Conservation (phyloP, 495 filamentous ascomycete genomes). For the Hypoxylon fragiforme region DNA sequence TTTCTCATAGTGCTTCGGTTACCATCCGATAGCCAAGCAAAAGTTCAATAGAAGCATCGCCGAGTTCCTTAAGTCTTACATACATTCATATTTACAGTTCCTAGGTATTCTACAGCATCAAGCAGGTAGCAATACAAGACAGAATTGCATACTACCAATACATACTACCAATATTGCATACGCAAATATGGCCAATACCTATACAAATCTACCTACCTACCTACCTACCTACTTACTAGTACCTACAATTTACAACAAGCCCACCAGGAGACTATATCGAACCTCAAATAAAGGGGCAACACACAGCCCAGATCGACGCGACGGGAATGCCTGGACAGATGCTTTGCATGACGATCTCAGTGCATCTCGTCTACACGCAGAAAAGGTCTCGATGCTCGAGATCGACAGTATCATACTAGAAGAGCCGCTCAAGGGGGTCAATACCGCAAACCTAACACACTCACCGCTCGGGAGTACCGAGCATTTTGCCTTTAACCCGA, state of each 20-base stretch:
- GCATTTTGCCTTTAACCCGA: not conserved
- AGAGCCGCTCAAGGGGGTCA: not conserved
- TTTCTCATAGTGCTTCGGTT: not conserved
- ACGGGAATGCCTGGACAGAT: slow-evolving; percentile 1
- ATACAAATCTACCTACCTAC: too few species aligned
- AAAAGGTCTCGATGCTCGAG: slow-evolving; percentile 1
- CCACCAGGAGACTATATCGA: not conserved
- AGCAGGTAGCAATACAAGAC: not conserved
- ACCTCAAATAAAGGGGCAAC: slow-evolving; percentile 4
- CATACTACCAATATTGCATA: not conserved
- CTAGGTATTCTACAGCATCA: too few species aligned
- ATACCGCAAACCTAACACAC: not conserved
- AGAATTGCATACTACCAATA: not conserved
- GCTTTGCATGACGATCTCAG: slow-evolving; percentile 2
- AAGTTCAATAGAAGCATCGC: not conserved
- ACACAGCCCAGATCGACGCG: slow-evolving; percentile 18
- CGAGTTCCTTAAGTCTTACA: slow-evolving; percentile 8
- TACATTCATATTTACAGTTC: too few species aligned
- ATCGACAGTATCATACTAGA: slow-evolving; percentile 1
- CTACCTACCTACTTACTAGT: too few species aligned
- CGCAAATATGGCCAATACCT: not conserved
- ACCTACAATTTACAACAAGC: not conserved
- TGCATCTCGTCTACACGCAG: slow-evolving; percentile 4
- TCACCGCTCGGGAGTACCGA: slow-evolving; percentile 10
- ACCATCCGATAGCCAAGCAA: not conserved